phyloP scores from a whole-genome alignment of 352 stramenopile species.

The Plasmopara muralis region DNA sequence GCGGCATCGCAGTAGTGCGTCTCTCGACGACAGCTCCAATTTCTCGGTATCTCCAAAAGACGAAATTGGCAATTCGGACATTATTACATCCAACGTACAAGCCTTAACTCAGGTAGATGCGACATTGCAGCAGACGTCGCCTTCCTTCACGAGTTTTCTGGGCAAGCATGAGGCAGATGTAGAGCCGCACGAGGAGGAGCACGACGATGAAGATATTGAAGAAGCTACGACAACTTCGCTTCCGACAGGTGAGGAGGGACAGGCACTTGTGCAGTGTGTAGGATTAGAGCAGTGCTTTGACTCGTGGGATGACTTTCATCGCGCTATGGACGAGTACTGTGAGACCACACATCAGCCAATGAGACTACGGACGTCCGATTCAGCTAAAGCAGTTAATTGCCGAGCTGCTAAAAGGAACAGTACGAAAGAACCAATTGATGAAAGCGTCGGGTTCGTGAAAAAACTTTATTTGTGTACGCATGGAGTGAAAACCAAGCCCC shows the following conservation, averaged over 20 bases:
- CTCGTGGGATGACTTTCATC: constrained; percentile 80
- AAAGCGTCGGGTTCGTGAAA: constrained; percentile 80
- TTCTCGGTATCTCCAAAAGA: constrained; percentile 18
- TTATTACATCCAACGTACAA: constrained; percentile 2
- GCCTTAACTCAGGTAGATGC: constrained; percentile 4
- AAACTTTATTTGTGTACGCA: constrained; percentile 82
- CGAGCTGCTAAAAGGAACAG: constrained; percentile 79
- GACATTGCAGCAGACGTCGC: constrained; percentile 14
- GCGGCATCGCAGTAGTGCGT: constrained; percentile 15
- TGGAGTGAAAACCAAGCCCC: constrained; percentile 77
- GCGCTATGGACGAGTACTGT: constrained; percentile 74
- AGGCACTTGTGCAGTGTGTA: constrained; percentile 59
- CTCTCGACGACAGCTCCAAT: constrained; percentile 11
- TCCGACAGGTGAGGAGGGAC: constrained; percentile 48
- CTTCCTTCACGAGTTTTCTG: constrained; percentile 49
- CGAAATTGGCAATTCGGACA: constrained; percentile 7
- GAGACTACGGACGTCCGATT: constrained; percentile 73
- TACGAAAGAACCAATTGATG: constrained; percentile 78
- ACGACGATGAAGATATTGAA: constrained; percentile 38
- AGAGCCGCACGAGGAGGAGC: constrained; percentile 49
- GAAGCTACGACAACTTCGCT: constrained; percentile 47
- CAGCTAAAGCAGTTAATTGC: constrained; percentile 70
- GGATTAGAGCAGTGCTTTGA: constrained; percentile 72
- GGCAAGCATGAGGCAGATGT: constrained; percentile 57
- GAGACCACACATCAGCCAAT: constrained; percentile 71